phyloP scores from a whole-genome alignment of 148 eudicot genomes.

The Bassia scoparia region DNA sequence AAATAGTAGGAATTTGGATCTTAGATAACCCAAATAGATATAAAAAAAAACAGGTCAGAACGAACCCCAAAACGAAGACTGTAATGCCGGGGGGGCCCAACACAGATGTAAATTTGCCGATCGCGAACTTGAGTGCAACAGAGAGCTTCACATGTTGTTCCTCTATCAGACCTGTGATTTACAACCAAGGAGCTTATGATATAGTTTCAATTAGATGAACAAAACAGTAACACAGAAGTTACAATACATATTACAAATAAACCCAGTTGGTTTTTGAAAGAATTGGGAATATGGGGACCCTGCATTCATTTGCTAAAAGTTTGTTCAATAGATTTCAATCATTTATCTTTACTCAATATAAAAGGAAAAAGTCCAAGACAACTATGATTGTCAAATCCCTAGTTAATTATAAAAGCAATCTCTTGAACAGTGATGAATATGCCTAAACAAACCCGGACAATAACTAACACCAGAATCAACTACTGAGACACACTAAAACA shows the following conservation, averaged over 20 bases:
- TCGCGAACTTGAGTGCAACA: constrained; percentile 97
- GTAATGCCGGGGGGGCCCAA: constrained; percentile 85
- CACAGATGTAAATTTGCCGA: constrained; percentile 78
- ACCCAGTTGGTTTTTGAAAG: neutral
- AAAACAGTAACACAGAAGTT: neutral
- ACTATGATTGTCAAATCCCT: no score
- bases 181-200: constrained; percentile 11
- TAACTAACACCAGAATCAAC: neutral
- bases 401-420: no score
- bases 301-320: neutral
- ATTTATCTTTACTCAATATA: no score
- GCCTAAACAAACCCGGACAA: neutral
- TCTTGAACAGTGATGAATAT: neutral
- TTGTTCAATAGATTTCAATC: neutral
- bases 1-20: constrained; percentile 32
- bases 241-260: constrained; percentile 2
- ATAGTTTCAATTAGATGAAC: constrained; percentile 6
- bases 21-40: neutral
- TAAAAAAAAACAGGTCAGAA: constrained; percentile 31
- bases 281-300: neutral
- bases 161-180: constrained; percentile 68
- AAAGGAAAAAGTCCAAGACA: no score
- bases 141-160: constrained; percentile 58
- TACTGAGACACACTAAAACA: neutral
- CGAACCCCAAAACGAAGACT: constrained; percentile 95